Base-by-base conservation (phyloP, 345 rosid genomes). In the Sisymbrium altissimum region DNA sequence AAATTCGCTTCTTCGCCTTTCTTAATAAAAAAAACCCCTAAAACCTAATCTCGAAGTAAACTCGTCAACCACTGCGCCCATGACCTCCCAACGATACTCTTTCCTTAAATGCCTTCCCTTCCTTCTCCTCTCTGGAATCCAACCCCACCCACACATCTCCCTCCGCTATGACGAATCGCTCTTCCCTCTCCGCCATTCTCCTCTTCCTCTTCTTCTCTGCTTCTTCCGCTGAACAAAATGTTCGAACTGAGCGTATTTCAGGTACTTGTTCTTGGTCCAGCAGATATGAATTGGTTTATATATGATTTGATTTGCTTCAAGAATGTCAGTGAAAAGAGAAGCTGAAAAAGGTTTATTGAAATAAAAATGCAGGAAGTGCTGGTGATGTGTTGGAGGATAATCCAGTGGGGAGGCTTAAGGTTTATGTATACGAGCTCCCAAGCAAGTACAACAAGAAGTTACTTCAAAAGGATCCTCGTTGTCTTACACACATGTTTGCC, bases 401-500 rank as follows among this genome's bases (percentile, higher is more conserved):
- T 82, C 98, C 98, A 13, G 95, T 94, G 14, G 97, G 98, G 57
- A 89, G 78, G 86, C 77, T 94, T 58, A 94, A 91, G 83, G 98
- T 91, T 12, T 91, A 81, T 46, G 82, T 94, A 6, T 91, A 94
- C 35, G 98, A 91, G 68, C 98, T 94, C 17, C 98, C 98, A 12
- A 94, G 90, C 86, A 91, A 89, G 59, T 91, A 94, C 81, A 94
- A 89, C 82, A 94, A 88, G 86, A 94, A 91, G 60, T 68, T 91
- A 36, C 96, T 91, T 8, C 97, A 89, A 66, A 94, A 91, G 71
- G 97, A 94, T n/a, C 89, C 96, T 17, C 83, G 98, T 82, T 94
- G 98, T 76, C 89, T 94, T 57, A 83, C 86, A 12, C 96, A 94
- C 78, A 94, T 94, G 98, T 94, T 94, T 82, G 98, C 98, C 52